Evolutionary conservation across 73 alveolate genomes (phyloP), one percentile per base, ranked within the genome.

Genomic region (Paraurostyla sp.): DNA sequence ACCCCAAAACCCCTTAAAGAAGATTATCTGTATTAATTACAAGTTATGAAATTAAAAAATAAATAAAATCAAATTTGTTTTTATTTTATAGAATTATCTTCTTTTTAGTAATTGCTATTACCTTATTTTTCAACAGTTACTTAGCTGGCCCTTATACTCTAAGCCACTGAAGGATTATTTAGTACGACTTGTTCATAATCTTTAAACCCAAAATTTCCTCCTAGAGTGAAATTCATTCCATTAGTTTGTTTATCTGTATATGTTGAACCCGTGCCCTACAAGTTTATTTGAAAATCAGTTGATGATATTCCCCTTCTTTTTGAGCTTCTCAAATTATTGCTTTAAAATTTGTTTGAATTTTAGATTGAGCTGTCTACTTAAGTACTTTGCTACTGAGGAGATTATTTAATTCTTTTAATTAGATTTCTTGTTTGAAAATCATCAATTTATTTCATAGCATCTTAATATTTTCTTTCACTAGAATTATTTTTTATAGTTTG

Each of bases 211-310:
- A 59, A 59, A 29, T 59, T 59, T 7, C 82, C n/a, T n/a, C n/a
- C 82, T 38, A 65, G 25, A 6, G 82, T 65, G 23, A 65, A 65
- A 40, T 65, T 65, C 82, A 65, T 65, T 23, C 82, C 82, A 65
- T 65, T 65, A 1, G 30, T 40, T 4, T 36, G n/a, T n/a, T n/a
- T n/a, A n/a, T n/a, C n/a, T n/a, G n/a, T n/a, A n/a, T n/a, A n/a
- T n/a, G n/a, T 38, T 6, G 13, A 7, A 38, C 35, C 38, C 41
- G 82, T 38, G 38, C 82, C 41, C n/a, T 65, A 38, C 38, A 65
- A 13, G 25, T 56, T 65, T 4, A 65, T 65, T 30, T 65, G 58
- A 13, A 65, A 38, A 65, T 65, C 82, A 9, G 13, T 65, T 4
- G 54, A 22, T 36, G 82, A 65, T 65, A 59, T 27, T 59, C 13